These are phyloP conservation scores for Termitomyces titanicus DNA, from an alignment of 768 basidiomycete species.

Conservation along the genomic window DNA sequence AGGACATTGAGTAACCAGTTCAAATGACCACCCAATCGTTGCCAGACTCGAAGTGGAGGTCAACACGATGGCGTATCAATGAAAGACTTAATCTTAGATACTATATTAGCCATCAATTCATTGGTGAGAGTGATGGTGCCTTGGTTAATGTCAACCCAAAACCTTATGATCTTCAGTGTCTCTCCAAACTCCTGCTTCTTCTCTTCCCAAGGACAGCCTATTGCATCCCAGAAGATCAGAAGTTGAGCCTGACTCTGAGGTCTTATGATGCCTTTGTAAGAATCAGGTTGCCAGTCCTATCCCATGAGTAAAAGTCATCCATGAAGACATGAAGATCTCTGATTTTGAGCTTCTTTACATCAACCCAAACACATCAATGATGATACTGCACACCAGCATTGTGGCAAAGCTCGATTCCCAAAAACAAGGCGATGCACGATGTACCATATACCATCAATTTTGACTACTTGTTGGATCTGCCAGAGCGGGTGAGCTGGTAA, in stretches of 20 bases:
- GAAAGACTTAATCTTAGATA: constrained; percentile 5
- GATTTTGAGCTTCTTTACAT: constrained; percentile 18
- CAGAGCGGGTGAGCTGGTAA: constrained; percentile 29
- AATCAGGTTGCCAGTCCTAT: neutral
- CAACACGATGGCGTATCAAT: neutral
- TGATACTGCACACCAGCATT: constrained; percentile 21
- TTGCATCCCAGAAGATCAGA: constrained; percentile 24
- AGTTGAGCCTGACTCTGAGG: constrained; percentile 21
- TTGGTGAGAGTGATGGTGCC: constrained; percentile 10
- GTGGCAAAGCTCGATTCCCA: constrained; percentile 21
- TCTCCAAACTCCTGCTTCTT: constrained; percentile 24
- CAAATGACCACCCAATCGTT: constrained; percentile 25
- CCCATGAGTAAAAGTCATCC: constrained; percentile 11
- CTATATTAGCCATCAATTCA: constrained; percentile 9
- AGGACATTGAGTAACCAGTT: constrained; percentile 32
- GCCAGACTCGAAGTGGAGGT: constrained; percentile 17
- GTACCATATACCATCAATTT: constrained; percentile 18
- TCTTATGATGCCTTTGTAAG: neutral
- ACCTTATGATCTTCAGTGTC: constrained; percentile 29
- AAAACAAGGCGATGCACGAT: constrained; percentile 27
- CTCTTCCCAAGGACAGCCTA: constrained; percentile 22
- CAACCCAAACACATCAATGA: constrained; percentile 16
- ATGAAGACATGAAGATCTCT: constrained; percentile 23
- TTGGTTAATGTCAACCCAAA: constrained; percentile 21
- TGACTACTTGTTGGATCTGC: constrained; percentile 29